Percentiles rank a stretch among this genome's conserved stretches.
These are phyloP conservation scores for Penicillium sp. DNA, from an alignment of 2,329 filamentous ascomycete genomes.

Conservation along the genomic window DNA sequence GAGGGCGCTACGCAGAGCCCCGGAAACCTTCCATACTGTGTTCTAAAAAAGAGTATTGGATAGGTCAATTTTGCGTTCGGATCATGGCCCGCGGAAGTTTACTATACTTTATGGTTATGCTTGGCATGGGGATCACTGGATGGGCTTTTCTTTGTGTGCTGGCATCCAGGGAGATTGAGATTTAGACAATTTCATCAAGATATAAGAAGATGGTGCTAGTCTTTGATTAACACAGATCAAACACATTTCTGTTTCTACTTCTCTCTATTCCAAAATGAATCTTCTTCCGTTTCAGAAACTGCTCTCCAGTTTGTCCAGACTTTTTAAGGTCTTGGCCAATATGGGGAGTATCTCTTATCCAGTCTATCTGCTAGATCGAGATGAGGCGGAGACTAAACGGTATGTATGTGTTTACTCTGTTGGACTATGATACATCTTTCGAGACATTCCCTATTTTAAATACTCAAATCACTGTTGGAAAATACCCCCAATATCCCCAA, in stretches of 20 bases:
- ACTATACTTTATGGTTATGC: not conserved
- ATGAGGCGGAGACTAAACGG: constrained; percentile 22
- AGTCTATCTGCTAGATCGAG: constrained; percentile 22
- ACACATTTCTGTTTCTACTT: not conserved
- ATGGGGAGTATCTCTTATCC: constrained; percentile 4
- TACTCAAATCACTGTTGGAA: not conserved
- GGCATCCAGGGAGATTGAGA: not conserved
- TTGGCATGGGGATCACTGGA: not conserved
- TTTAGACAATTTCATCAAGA: no score
- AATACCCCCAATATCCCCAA: not conserved
- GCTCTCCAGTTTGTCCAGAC: not conserved
- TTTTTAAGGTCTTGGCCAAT: not conserved
- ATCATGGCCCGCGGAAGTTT: not conserved
- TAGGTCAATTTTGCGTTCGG: not conserved
- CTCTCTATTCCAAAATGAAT: not conserved
- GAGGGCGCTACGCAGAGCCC: not conserved
- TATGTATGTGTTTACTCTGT: constrained; percentile 14
- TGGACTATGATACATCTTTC: no score
- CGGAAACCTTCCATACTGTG: not conserved
- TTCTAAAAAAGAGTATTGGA: not conserved
- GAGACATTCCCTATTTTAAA: not conserved
- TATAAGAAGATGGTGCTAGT: not conserved
- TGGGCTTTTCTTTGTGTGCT: constrained; percentile 3
- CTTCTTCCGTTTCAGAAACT: not conserved
- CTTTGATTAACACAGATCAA: not conserved